Conservation (phyloP, 2,329 filamentous ascomycete genomes). For the Colletotrichum brevisporum region DNA sequence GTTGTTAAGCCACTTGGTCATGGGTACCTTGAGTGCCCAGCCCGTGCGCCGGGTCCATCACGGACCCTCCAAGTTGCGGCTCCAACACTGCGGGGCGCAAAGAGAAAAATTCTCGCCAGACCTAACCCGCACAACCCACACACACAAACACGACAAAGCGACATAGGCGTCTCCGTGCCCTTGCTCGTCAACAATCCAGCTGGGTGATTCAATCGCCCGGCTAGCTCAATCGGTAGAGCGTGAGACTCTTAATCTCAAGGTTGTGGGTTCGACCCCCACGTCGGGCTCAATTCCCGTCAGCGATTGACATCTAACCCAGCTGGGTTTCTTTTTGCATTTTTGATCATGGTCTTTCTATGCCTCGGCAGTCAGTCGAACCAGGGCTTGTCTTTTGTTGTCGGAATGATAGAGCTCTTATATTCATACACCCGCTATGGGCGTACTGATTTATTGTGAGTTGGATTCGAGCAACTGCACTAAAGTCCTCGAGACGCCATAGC, state of each 20-base stretch:
- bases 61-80: not conserved
- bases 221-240: constrained; percentile 82
- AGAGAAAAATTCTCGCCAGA: not conserved
- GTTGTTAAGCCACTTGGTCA: too few species aligned
- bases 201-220: constrained; percentile 55
- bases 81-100: not conserved
- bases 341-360: not conserved
- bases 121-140: constrained; percentile 4
- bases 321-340: not conserved
- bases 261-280: constrained; percentile 64
- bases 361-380: not conserved
- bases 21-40: not conserved
- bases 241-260: constrained; percentile 78
- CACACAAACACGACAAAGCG: not conserved
- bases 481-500: too few species aligned
- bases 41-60: not conserved
- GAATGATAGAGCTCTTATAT: too few species aligned
- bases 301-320: constrained; percentile 20
- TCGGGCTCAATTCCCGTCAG: constrained; percentile 41
- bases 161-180: not conserved
- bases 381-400: too few species aligned
- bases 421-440: too few species aligned
- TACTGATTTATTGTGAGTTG: too few species aligned
- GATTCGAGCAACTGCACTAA: too few species aligned
- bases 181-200: not conserved